Evolutionary conservation across 2,329 filamentous ascomycete species (phyloP), one percentile per base, ranked within the genome.

Genomic region (Pseudogymnoascus sp.): DNA sequence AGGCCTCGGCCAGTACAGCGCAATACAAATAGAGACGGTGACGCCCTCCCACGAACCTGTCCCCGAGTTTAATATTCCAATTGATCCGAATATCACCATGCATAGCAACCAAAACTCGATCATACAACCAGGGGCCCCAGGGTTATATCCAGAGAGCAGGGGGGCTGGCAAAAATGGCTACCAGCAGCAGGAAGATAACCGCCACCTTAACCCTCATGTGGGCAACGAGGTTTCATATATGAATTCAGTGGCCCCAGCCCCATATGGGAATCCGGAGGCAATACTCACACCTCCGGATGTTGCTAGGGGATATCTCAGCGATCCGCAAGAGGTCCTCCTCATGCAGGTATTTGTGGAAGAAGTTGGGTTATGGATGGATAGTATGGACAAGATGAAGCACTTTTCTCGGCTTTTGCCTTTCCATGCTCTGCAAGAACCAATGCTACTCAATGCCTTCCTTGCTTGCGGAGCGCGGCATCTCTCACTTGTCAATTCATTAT

Each of bases 291-390:
- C 77, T 14, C 72, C 77, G 21, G 76, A 76, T 63, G 78, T 78
- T 61, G 75, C 76, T 31, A 78, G 84, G 38, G 83, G 89, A 61
- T 90, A 85, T 68, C 80, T 96, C 53, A 86, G 84, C 67, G 85
- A 84, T 3, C 83, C 86, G 8, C 90, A 96, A 64, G 91, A 96
- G 72, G 83, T 95, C 0, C 78, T 88, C n/a, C 92, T 92, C 72
- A 91, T 97, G 88, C 91, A 96, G 73, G 87, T 92, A 0, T 97
- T 96, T 73, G 88, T 96, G 6, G 89, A 96, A 71, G 89, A 96
- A 68, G 90, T 97, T 1, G 92, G 89, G 0, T 76, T 91, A 2
- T 97, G 93, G 91, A 96, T 97, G 90, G 93, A 97, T 75, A 90
- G 87, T 44, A 86, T 97, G 79, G 91, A 96, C 76, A 82, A 86